phyloP scores from a whole-genome alignment of 352 stramenopile genomes.

The Phytopythium sindhum region DNA sequence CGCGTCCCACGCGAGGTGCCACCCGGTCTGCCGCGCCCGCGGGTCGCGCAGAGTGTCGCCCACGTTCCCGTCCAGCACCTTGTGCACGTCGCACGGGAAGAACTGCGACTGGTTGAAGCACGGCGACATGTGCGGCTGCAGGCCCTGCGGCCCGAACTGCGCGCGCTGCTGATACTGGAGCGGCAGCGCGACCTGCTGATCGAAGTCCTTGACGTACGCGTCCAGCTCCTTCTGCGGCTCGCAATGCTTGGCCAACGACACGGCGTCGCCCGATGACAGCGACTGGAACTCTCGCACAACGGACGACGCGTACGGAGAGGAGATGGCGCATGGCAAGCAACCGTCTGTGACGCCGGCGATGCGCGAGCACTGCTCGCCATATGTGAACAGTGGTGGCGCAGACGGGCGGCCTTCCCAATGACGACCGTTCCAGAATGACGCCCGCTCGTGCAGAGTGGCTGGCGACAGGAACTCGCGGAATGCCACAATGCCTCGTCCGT shows the following conservation, averaged over 20 bases:
- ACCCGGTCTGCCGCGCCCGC: conserved; percentile 27
- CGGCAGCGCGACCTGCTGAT: conserved; percentile 77
- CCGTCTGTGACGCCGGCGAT: conserved; percentile 40
- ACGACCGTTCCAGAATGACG: conserved; percentile 80
- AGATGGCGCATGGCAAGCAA: conserved; percentile 57
- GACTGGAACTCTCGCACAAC: conserved; percentile 44
- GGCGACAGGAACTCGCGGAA: conserved; percentile 56
- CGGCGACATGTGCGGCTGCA: conserved; percentile 74
- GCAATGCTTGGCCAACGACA: conserved; percentile 27
- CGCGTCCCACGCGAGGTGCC: conserved; percentile 60
- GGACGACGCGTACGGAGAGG: conserved; percentile 50
- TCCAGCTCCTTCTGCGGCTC: conserved; percentile 66
- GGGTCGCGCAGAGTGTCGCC: conserved; percentile 40
- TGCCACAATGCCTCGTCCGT: conserved; percentile 33
- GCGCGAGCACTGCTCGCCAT: conserved; percentile 55
- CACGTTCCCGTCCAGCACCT: conserved; percentile 61
- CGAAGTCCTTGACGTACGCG: conserved; percentile 78
- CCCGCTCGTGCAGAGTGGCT: conserved; percentile 38
- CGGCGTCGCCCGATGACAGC: conserved; percentile 6
- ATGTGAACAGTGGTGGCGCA: conserved; percentile 63
- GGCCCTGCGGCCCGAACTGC: conserved; percentile 45
- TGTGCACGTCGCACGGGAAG: conserved; percentile 78
- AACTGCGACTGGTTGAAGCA: conserved; percentile 83
- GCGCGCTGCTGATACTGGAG: conserved; percentile 75
- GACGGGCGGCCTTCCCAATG: conserved; percentile 73